Conservation (phyloP, 495 filamentous ascomycete species). For the Sordaria brevicollis region DNA sequence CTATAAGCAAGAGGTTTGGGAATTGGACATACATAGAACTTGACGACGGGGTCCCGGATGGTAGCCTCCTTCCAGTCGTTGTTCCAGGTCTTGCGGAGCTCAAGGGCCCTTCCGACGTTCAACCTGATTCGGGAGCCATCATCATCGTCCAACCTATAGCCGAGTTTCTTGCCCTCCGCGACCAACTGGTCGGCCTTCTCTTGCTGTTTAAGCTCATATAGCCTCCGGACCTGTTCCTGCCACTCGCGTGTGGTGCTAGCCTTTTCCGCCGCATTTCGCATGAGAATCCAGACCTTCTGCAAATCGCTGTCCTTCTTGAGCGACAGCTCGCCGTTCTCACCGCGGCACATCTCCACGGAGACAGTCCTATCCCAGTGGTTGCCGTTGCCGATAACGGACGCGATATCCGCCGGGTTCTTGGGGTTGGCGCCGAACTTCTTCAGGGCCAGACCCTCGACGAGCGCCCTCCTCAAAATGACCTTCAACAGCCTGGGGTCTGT, state of each 20-base stretch:
- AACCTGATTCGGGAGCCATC: background rate
- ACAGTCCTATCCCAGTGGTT: slow-evolving; percentile 6
- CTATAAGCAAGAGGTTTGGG: background rate
- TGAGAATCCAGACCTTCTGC: background rate
- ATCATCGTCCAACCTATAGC: background rate
- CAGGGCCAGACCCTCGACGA: slow-evolving; percentile 49
- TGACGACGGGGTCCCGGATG: slow-evolving; percentile 48
- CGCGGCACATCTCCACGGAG: slow-evolving; percentile 3
- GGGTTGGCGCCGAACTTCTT: slow-evolving; percentile 24
- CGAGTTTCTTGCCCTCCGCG: background rate
- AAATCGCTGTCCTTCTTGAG: slow-evolving; percentile 7
- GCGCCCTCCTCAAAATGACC: slow-evolving; percentile 43
- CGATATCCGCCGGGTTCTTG: slow-evolving; percentile 11
- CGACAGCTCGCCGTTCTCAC: slow-evolving; percentile 14
- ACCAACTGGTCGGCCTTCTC: background rate
- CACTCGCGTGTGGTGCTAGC: background rate
- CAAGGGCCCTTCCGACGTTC: slow-evolving; percentile 16
- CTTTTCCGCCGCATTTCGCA: background rate
- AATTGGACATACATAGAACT: slow-evolving; percentile 50
- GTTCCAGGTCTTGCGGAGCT: slow-evolving; percentile 28
- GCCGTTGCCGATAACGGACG: background rate
- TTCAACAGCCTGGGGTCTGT: slow-evolving; percentile 30
- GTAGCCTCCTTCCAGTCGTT: slow-evolving; percentile 43
- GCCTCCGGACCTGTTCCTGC: background rate
- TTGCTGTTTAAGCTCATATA: background rate